Evolutionary conservation across 768 basidiomycete genomes (phyloP).

Genomic region (Kwoniella newhampshirensis): DNA sequence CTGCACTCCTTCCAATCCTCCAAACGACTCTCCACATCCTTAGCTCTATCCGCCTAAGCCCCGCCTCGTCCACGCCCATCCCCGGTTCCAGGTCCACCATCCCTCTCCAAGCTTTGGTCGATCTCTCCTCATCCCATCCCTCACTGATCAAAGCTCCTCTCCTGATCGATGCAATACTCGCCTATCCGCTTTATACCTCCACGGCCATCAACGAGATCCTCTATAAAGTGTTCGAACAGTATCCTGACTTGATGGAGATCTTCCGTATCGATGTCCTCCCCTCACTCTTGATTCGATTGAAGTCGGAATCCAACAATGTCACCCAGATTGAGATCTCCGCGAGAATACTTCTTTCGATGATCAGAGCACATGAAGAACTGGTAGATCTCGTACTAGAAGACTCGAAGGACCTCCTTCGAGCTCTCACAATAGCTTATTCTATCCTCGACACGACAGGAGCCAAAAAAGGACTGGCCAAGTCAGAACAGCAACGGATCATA

Average conservation of each 20-base stretch:
- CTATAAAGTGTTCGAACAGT: constrained; percentile 43
- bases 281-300: constrained; percentile 18
- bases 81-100: constrained; percentile 3
- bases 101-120: constrained; percentile 17
- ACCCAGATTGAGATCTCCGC: constrained; percentile 12
- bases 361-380: constrained; percentile 38
- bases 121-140: constrained; percentile 13
- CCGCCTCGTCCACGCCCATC: constrained; percentile 4
- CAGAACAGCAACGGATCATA: background rate
- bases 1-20: constrained; percentile 10
- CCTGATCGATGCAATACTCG: constrained; percentile 23
- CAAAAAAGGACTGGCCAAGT: background rate
- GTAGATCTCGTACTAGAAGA: constrained; percentile 27
- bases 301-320: background rate
- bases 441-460: background rate
- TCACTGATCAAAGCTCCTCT: constrained; percentile 7
- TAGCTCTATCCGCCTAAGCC: constrained; percentile 9
- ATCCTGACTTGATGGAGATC: constrained; percentile 10
- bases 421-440: constrained; percentile 21
- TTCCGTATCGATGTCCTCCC: constrained; percentile 23
- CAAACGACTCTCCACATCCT: constrained; percentile 17
- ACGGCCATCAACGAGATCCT: constrained; percentile 22
- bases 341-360: constrained; percentile 20
- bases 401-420: constrained; percentile 31
- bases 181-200: constrained; percentile 27